Percentiles rank a stretch among this genome's conserved stretches.
Conservation (phyloP, 371 early-diverging fungal species). For the Rhizopus stolonifer region DNA sequence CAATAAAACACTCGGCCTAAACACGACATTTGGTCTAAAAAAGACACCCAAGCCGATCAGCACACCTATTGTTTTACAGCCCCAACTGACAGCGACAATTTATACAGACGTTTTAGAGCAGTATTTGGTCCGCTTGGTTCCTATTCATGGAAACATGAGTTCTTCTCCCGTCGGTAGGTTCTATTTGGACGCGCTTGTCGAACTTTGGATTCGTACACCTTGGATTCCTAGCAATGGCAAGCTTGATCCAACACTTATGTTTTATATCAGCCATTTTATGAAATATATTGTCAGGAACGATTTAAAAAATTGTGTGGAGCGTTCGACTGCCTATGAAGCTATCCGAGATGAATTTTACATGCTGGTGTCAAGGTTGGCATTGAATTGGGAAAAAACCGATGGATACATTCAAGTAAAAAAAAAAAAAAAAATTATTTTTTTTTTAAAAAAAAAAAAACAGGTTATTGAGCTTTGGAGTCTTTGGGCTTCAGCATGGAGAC, state of each 20-base stretch:
- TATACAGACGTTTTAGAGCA: slow-evolving; percentile 24
- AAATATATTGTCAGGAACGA: slow-evolving; percentile 30
- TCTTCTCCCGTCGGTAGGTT: slow-evolving; percentile 17
- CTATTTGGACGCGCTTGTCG: slow-evolving; percentile 30
- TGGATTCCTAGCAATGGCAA: slow-evolving; percentile 26
- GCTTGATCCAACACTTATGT: slow-evolving; percentile 18
- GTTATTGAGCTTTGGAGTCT: slow-evolving; percentile 31
- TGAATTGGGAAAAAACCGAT: slow-evolving; percentile 35
- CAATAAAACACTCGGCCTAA: no score
- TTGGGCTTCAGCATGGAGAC: slow-evolving; percentile 40
- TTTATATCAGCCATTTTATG: slow-evolving; percentile 25
- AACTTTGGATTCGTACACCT: slow-evolving; percentile 36
- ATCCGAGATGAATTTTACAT: slow-evolving; percentile 28
- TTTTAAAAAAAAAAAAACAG: background rate
- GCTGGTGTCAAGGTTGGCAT: slow-evolving; percentile 31
- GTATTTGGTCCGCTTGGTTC: slow-evolving; percentile 21
- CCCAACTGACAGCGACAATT: slow-evolving; percentile 9
- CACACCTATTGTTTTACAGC: background rate
- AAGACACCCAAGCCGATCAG: no score
- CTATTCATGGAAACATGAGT: slow-evolving; percentile 4
- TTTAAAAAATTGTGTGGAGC: slow-evolving; percentile 12
- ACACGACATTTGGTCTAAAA: no score
- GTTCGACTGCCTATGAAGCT: slow-evolving; percentile 14
- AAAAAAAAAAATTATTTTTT: background rate
- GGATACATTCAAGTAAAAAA: slow-evolving; percentile 22